Conservation (phyloP, 768 basidiomycete genomes). For the Xanthoconium stramineum region DNA sequence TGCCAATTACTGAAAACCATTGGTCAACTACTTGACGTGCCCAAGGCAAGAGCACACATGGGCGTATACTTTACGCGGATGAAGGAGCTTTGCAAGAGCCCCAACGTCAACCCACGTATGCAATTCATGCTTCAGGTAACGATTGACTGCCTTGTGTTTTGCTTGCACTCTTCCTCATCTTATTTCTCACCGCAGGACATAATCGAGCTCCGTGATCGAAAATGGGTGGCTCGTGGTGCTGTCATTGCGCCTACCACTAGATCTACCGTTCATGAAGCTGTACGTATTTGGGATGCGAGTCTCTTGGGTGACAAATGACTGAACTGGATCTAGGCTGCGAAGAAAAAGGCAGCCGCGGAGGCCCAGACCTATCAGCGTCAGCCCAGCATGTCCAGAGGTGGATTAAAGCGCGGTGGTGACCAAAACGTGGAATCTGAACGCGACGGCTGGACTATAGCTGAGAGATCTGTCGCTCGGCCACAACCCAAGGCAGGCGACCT, state of each 20-base stretch:
- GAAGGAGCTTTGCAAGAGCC: slow-evolving; percentile 73
- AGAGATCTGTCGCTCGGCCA: too few species aligned
- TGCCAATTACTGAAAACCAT: slow-evolving; percentile 92
- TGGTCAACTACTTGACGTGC: slow-evolving; percentile 76
- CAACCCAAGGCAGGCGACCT: slow-evolving; percentile 82
- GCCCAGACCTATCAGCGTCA: slow-evolving; percentile 59
- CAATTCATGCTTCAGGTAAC: slow-evolving; percentile 92
- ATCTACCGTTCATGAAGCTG: slow-evolving; percentile 83
- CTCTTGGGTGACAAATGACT: neutral
- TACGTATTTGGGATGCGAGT: slow-evolving; percentile 38
- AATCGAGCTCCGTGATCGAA: slow-evolving; percentile 79
- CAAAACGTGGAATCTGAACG: slow-evolving; percentile 60
- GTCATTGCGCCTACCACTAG: slow-evolving; percentile 83
- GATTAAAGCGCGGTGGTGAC: slow-evolving; percentile 83
- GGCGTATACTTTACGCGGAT: slow-evolving; percentile 92
- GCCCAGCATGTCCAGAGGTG: slow-evolving; percentile 82
- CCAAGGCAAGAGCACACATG: slow-evolving; percentile 81
- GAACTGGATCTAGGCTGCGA: slow-evolving; percentile 56
- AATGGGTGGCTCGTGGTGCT: slow-evolving; percentile 72
- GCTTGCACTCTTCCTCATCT: neutral
- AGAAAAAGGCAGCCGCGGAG: slow-evolving; percentile 69
- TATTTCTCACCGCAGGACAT: slow-evolving; percentile 61
- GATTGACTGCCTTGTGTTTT: slow-evolving; percentile 14
- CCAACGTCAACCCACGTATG: slow-evolving; percentile 80
- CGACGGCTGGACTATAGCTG: slow-evolving; percentile 94